Base-by-base conservation (phyloP, 495 filamentous ascomycete genomes). In the Talaromyces liani region DNA sequence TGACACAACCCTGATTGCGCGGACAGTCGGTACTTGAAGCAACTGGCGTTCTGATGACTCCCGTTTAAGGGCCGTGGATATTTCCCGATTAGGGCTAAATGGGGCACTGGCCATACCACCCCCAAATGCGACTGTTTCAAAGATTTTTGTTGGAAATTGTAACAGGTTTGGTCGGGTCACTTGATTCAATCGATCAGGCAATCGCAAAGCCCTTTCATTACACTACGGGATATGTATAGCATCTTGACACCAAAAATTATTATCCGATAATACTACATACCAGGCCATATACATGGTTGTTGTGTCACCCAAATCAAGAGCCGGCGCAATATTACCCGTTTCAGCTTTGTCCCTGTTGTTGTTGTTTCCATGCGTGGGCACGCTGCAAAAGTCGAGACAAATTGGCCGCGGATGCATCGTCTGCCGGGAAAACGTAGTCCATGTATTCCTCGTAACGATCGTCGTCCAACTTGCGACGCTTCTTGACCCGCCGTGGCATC, bases 401-500 rank as follows among this genome's bases (percentile, higher is more conserved):
- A 65, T 90, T 91, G 65, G 88, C 89, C 63, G 90, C 88, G 67
- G 89, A 88, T 76, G 91, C 84, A 75, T 97, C 93, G 80, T 98
- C 94, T 7, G 92, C 93, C 5, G 94, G 94, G 87, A 98, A 98
- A 55, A 98, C 84, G 71, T 93, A 97, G 73, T 98, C 94, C 80
- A 93, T 85, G 73, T 96, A 98, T 77, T 98, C 94, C 83, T 98
- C 94, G 80, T 91, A 97, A 20, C 85, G 88, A 72, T 96, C 93
- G 77, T 97, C 93, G 72, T 96, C 93, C 76, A 97, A 71, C 85
- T 87, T 93, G 74, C 94, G 87, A 68, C 92, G 84, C 84, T 94
- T 94, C 87, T 96, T 98, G 73, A 91, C 90, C 72, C 87, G 88
- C 57, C 92, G 82, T 31, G 95, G 95, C 92, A 97, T 96, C 80